Evolutionary conservation across 106 monocot genomes (phyloP).

Genomic region (Vanilla planifolia): DNA sequence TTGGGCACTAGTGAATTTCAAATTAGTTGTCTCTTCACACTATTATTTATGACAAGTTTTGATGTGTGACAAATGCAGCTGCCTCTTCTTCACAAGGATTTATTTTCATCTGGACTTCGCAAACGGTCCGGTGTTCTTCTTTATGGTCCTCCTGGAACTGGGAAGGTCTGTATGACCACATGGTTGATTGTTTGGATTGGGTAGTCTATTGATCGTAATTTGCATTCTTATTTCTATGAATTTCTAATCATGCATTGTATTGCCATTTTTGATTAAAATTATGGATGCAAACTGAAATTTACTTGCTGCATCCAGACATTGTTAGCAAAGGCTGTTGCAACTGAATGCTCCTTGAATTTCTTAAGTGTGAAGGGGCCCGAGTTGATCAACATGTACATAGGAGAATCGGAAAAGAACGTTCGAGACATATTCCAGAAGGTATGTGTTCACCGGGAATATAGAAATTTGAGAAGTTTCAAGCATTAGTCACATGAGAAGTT

Average conservation of each 20-base stretch:
- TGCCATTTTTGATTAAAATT: background rate
- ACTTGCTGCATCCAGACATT: constrained; percentile 48
- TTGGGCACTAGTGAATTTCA: no score
- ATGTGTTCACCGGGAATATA: constrained; percentile 2
- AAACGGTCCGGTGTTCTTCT: constrained; percentile 93
- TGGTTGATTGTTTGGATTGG: background rate
- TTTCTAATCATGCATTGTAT: background rate
- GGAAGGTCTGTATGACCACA: constrained; percentile 58
- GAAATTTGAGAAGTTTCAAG: background rate
- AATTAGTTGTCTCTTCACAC: background rate
- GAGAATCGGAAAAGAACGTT: constrained; percentile 99
- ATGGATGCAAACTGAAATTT: background rate
- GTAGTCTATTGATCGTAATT: background rate
- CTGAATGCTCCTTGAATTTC: constrained; percentile 94
- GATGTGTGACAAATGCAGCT: constrained; percentile 40
- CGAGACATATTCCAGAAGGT: constrained; percentile 99
- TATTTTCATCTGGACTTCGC: constrained; percentile 89
- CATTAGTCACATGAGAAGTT: background rate
- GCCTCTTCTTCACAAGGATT: constrained; percentile 84
- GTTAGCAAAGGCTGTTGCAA: constrained; percentile 96
- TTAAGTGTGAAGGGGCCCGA: constrained; percentile 96
- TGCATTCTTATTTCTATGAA: background rate
- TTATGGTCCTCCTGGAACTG: constrained; percentile 98
- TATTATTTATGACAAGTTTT: background rate
- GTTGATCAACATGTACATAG: constrained; percentile 97